Evolutionary conservation across 768 basidiomycete genomes (phyloP).

Genomic region (Cytidiella melzeri): DNA sequence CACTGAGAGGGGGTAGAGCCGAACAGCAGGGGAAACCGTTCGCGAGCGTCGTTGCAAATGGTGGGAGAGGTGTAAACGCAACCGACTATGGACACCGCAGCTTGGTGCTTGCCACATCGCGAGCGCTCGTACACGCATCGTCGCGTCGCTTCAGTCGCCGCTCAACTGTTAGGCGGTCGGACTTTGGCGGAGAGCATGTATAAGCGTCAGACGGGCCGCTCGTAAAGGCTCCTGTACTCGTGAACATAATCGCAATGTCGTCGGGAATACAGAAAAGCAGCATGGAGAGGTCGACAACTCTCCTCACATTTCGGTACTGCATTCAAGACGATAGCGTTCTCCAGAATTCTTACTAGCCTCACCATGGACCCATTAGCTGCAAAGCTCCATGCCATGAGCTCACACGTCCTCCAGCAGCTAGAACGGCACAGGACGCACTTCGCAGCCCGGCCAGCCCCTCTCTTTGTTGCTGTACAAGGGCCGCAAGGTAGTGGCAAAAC

Average conservation of each 20-base stretch:
- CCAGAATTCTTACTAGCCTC: not conserved
- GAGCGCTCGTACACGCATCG: not conserved
- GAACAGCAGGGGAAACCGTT: constrained; percentile 3
- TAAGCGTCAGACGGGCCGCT: not conserved
- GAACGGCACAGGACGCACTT: constrained; percentile 22
- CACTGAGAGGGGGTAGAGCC: not conserved
- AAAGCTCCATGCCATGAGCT: constrained; percentile 32
- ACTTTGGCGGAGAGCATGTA: not conserved
- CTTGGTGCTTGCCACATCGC: not conserved
- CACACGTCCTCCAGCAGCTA: constrained; percentile 36
- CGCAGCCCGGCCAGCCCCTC: constrained; percentile 35
- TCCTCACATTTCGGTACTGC: no score
- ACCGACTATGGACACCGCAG: constrained; percentile 2
- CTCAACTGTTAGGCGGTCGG: not conserved
- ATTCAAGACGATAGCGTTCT: not conserved
- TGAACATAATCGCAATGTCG: not conserved
- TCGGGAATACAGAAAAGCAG: not conserved
- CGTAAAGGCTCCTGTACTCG: not conserved
- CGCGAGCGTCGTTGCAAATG: not conserved
- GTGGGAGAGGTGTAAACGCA: not conserved
- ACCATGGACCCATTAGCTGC: constrained; percentile 22
- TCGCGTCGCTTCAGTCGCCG: not conserved
- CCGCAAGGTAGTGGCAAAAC: constrained; percentile 96
- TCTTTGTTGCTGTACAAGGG: constrained; percentile 87
- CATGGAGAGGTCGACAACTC: no score